Percentiles rank a stretch among this genome's conserved stretches.
phyloP scores from a whole-genome alignment of 1,284 basidiomycete genomes.

The Salmacisia buchloeana region DNA sequence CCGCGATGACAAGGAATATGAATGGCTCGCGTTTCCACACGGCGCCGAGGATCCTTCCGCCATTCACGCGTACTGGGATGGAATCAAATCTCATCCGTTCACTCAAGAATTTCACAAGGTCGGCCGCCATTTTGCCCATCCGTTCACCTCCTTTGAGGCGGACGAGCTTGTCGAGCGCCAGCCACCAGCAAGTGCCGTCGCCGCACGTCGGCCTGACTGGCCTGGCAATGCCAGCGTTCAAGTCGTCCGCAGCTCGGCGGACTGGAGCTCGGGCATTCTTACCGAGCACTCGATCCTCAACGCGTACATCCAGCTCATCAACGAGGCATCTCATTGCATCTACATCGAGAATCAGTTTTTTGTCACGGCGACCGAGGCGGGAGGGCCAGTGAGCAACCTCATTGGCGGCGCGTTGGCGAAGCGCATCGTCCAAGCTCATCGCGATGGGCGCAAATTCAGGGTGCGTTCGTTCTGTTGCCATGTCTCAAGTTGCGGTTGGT shows the following conservation, averaged over 20 bases:
- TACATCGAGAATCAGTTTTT: constrained; percentile 57
- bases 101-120: constrained; percentile 15
- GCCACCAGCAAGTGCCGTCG: constrained; percentile 11
- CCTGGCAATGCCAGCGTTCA: constrained; percentile 59
- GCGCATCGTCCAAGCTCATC: constrained; percentile 69
- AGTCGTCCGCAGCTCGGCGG: constrained; percentile 72
- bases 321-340: constrained; percentile 76
- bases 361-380: constrained; percentile 15
- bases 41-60: constrained; percentile 60
- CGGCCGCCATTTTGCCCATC: constrained; percentile 24
- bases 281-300: constrained; percentile 52
- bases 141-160: background rate
- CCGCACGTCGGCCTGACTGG: constrained; percentile 1
- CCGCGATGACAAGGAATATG: constrained; percentile 55
- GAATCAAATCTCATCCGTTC: constrained; percentile 62
- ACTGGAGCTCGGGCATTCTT: constrained; percentile 86
- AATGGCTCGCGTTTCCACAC: constrained; percentile 79
- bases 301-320: constrained; percentile 70
- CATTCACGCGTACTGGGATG: constrained; percentile 16
- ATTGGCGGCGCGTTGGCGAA: constrained; percentile 76
- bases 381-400: constrained; percentile 52
- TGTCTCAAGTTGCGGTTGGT: constrained; percentile 59
- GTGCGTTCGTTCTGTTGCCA: background rate
- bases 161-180: constrained; percentile 12
- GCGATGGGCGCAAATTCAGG: constrained; percentile 64